phyloP scores from a whole-genome alignment of 1,139 yeast genomes.

The Yamadazyma dendronema region DNA sequence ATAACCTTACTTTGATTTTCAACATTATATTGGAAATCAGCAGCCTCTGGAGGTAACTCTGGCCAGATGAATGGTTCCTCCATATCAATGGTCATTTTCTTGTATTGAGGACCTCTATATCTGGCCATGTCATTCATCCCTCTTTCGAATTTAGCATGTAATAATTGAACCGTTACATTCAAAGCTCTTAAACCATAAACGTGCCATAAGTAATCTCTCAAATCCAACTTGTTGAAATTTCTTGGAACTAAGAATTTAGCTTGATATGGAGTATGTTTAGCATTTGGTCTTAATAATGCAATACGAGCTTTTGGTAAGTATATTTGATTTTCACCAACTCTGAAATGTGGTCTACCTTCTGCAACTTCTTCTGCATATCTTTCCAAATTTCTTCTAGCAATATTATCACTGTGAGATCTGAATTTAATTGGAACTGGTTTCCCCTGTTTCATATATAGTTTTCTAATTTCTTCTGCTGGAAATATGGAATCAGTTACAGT shows the following conservation, averaged over 20 bases:
- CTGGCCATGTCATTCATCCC: slow-evolving; percentile 64
- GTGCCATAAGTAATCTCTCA: slow-evolving; percentile 87
- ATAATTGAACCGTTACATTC: slow-evolving; percentile 80
- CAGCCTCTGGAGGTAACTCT: slow-evolving; percentile 43
- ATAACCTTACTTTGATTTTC: slow-evolving; percentile 29
- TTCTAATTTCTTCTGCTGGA: slow-evolving; percentile 38
- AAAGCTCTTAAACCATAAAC: slow-evolving; percentile 85
- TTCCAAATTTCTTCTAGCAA: slow-evolving; percentile 40
- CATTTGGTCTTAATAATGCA: slow-evolving; percentile 79
- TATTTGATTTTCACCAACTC: slow-evolving; percentile 67
- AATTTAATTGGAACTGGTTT: slow-evolving; percentile 46
- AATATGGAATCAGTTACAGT: slow-evolving; percentile 40
- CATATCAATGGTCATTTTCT: slow-evolving; percentile 95
- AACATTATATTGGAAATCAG: slow-evolving; percentile 21
- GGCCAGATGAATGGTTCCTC: slow-evolving; percentile 95
- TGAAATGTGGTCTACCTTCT: slow-evolving; percentile 73
- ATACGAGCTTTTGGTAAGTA: slow-evolving; percentile 85
- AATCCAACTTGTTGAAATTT: slow-evolving; percentile 84
- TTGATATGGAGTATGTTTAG: slow-evolving; percentile 93
- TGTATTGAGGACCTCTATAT: slow-evolving; percentile 75
- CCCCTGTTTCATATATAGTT: slow-evolving; percentile 35
- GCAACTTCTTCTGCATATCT: slow-evolving; percentile 56
- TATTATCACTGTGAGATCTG: slow-evolving; percentile 32
- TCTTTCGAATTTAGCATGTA: slow-evolving; percentile 70
- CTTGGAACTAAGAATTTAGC: slow-evolving; percentile 93